A percentile compares a stretch with the other conserved stretches of the same genome.
Conservation (phyloP, 805 yeast genomes). For the Cyberlindnera veronae region DNA sequence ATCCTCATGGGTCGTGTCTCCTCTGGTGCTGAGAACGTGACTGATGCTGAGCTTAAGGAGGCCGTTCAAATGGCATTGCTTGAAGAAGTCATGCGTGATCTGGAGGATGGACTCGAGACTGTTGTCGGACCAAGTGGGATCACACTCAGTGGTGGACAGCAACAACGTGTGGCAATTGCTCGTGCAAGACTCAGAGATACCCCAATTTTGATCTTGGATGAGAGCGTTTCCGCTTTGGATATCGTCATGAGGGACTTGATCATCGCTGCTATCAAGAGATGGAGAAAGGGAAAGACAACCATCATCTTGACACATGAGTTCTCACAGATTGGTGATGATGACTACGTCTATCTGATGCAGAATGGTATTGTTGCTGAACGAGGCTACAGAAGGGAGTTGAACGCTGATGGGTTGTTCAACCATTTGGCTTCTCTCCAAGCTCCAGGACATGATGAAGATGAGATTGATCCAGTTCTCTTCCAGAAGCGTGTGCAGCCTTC, state of each 20-base stretch:
- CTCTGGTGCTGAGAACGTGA: slow-evolving; percentile 19
- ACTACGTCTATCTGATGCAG: slow-evolving; percentile 55
- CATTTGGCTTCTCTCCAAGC: slow-evolving; percentile 20
- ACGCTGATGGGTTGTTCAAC: slow-evolving; percentile 19
- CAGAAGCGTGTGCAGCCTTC: slow-evolving; percentile 1
- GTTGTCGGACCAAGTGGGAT: slow-evolving; percentile 43
- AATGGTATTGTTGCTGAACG: slow-evolving; percentile 51
- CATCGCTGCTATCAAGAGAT: slow-evolving; percentile 46
- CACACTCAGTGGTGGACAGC: slow-evolving; percentile 85
- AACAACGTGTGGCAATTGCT: slow-evolving; percentile 79
- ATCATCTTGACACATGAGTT: slow-evolving; percentile 79
- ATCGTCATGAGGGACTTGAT: slow-evolving; percentile 41
- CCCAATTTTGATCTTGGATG: slow-evolving; percentile 80
- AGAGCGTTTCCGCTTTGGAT: slow-evolving; percentile 82
- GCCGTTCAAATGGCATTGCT: slow-evolving; percentile 56
- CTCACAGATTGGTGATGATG: slow-evolving; percentile 51
- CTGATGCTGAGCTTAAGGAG: slow-evolving; percentile 30
- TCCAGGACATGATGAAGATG: slow-evolving; percentile 2
- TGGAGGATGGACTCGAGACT: slow-evolving; percentile 57
- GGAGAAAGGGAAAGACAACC: slow-evolving; percentile 72
- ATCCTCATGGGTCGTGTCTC: slow-evolving; percentile 47
- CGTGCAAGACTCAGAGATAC: slow-evolving; percentile 74
- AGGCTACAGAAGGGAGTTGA: slow-evolving; percentile 38
- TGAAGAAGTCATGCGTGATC: slow-evolving; percentile 40
- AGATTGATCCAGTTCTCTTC: not conserved